Percentiles rank a stretch among this genome's conserved stretches.
These are phyloP conservation scores for Halenospora varia DNA, from an alignment of 495 filamentous ascomycete genomes.

Conservation along the genomic window DNA sequence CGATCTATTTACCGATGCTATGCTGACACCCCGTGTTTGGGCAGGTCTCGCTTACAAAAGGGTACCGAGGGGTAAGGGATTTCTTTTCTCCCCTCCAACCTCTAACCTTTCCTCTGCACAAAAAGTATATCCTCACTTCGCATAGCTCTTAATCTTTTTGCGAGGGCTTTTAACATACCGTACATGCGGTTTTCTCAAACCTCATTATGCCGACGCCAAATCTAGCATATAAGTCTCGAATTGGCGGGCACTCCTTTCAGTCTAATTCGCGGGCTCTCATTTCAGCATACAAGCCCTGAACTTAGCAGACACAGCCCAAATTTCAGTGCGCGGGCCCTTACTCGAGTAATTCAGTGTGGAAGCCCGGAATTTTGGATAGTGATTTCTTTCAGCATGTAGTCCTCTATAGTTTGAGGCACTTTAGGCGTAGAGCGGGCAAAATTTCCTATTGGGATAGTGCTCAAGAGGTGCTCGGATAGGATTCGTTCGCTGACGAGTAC, in stretches of 20 bases:
- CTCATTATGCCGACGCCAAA: neutral
- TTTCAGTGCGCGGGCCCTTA: neutral
- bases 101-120: neutral
- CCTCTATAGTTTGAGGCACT: neutral
- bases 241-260: neutral
- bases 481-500: neutral
- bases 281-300: neutral
- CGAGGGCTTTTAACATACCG: neutral
- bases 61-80: neutral
- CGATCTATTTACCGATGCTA: neutral
- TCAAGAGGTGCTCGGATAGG: neutral
- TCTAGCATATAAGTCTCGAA: neutral
- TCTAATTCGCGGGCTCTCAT: neutral
- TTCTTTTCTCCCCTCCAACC: neutral
- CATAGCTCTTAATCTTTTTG: neutral
- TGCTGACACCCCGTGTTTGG: neutral
- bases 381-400: neutral
- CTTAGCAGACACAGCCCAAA: neutral
- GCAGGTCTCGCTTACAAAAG: neutral
- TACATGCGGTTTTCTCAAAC: neutral
- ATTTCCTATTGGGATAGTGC: neutral
- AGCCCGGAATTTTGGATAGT: neutral
- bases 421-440: neutral
- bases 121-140: neutral
- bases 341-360: neutral